These are phyloP conservation scores for Hypseocharis bilobata DNA, from an alignment of 441 rosid species.

Conservation along the genomic window DNA sequence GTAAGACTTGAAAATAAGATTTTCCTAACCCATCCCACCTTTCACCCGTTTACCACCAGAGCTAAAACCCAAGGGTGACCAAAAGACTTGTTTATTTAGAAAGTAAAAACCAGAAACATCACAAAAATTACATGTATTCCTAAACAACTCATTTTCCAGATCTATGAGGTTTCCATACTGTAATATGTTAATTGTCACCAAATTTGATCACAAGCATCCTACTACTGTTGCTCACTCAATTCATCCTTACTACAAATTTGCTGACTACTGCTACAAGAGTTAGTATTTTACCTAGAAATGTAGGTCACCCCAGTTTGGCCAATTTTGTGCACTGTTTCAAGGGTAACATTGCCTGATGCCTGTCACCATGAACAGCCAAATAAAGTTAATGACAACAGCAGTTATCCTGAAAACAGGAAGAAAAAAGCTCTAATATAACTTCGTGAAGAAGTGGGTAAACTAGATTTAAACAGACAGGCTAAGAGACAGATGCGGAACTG, in stretches of 20 bases:
- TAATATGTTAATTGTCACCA: not conserved
- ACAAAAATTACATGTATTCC: not conserved
- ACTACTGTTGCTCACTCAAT: not conserved
- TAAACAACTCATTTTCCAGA: not conserved
- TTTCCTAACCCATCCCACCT: too few species aligned
- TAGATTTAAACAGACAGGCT: too few species aligned
- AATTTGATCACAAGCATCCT: not conserved
- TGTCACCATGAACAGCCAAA: constrained; percentile 22
- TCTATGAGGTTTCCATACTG: not conserved
- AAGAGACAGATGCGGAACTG: too few species aligned
- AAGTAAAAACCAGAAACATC: not conserved
- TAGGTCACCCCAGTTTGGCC: constrained; percentile 86
- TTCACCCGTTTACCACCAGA: too few species aligned
- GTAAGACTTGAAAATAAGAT: too few species aligned
- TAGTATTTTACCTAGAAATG: constrained; percentile 61
- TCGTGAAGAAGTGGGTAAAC: too few species aligned
- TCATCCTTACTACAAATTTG: not conserved
- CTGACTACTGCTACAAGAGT: not conserved
- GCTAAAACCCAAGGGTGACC: too few species aligned
- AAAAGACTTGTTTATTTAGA: not conserved
- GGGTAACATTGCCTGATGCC: constrained; percentile 92
- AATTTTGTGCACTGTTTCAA: constrained; percentile 77
- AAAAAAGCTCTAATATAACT: not conserved
- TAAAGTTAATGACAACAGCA: not conserved
- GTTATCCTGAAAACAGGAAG: constrained; percentile 7